A percentile compares a stretch with the other conserved stretches of the same genome.
Conservation (phyloP, 2,329 filamentous ascomycete species). For the Cadophora sp. region DNA sequence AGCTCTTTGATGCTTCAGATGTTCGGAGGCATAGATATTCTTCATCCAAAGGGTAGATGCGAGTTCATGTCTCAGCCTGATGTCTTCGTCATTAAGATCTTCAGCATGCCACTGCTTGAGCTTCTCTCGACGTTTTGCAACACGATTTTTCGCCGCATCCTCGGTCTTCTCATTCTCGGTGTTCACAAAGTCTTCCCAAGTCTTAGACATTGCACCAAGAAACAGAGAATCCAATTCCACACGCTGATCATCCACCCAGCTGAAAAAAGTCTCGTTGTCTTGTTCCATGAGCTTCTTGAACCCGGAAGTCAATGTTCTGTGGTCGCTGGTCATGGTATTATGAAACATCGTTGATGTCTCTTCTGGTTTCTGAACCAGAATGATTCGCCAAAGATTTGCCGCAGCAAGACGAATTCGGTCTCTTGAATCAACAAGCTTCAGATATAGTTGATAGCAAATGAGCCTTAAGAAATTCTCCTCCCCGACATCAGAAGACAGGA, state of each 20-base stretch:
- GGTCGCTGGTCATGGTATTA: conserved; percentile 72
- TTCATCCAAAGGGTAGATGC: conserved; percentile 92
- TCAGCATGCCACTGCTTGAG: conserved; percentile 81
- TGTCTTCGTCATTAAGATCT: conserved; percentile 70
- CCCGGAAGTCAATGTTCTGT: conserved; percentile 73
- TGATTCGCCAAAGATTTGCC: conserved; percentile 86
- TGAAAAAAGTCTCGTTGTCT: conserved; percentile 86
- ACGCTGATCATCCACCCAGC: conserved; percentile 86
- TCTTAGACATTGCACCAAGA: conserved; percentile 77
- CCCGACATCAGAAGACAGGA: conserved; percentile 77
- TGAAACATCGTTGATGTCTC: conserved; percentile 79
- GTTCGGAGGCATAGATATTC: conserved; percentile 92
- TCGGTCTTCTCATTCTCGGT: conserved; percentile 82
- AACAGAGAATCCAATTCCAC: conserved; percentile 82
- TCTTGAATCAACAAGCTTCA: conserved; percentile 78
- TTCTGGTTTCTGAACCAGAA: conserved; percentile 90
- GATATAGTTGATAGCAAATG: conserved; percentile 92
- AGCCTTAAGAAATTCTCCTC: conserved; percentile 85
- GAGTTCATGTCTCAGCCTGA: conserved; percentile 82
- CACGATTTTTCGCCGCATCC: conserved; percentile 73
- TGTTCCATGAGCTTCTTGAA: conserved; percentile 87
- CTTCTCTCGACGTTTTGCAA: conserved; percentile 80
- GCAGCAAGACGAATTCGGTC: conserved; percentile 74
- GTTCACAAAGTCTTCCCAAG: conserved; percentile 87
- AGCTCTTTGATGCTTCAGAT: conserved; percentile 87